Percentiles rank a stretch among this genome's conserved stretches.
Evolutionary conservation across 2,329 filamentous ascomycete species (phyloP).

Genomic region (Harringtonia lauricola): DNA sequence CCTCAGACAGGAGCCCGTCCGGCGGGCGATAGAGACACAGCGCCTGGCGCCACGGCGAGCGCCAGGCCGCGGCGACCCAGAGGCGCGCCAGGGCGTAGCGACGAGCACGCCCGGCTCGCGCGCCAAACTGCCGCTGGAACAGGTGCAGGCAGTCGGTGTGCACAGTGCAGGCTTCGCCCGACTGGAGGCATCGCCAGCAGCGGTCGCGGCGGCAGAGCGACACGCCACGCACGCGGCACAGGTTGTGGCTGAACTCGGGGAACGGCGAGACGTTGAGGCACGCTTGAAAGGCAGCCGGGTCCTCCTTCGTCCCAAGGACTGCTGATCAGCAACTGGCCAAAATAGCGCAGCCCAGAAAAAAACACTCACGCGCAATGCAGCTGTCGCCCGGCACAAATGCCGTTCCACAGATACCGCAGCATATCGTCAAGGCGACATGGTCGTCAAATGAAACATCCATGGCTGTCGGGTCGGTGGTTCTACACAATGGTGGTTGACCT

Average conservation of each 20-base stretch:
- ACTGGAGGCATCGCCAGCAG: neutral
- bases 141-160: neutral
- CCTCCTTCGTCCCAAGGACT: no score
- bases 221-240: neutral
- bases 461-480: no score
- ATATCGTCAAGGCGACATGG: conserved; percentile 1
- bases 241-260: no score
- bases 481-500: no score
- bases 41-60: conserved; percentile 1
- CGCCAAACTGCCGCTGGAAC: neutral
- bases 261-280: no score
- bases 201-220: conserved; percentile 1
- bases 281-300: no score
- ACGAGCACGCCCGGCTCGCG: no score
- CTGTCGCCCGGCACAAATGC: neutral
- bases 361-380: no score
- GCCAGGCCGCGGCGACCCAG: neutral
- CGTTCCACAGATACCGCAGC: conserved; percentile 2
- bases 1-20: no score
- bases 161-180: conserved; percentile 1
- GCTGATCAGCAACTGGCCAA: no score
- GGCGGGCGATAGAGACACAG: neutral
- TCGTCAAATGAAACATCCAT: no score
- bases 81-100: neutral
- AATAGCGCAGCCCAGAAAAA: no score